Percentiles rank a stretch among this genome's conserved stretches.
These are phyloP conservation scores for Fraxinus cuspidata DNA, from an alignment of 257 asterid genomes.

Conservation along the genomic window DNA sequence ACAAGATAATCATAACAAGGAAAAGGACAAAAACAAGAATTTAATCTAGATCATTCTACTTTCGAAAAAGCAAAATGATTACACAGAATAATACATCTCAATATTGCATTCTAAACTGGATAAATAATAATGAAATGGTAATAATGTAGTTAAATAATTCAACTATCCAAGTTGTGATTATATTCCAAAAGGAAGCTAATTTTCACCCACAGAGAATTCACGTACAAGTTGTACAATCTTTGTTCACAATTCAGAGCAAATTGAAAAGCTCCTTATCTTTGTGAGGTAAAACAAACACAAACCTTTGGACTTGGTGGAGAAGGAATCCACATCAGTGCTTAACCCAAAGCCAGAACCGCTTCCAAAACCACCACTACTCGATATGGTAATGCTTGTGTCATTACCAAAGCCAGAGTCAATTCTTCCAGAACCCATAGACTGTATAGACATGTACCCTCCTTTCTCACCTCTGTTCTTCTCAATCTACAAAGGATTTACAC, in stretches of 20 bases:
- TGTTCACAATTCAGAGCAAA: not conserved
- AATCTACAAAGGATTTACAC: slow-evolving; percentile 41
- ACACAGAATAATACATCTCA: not conserved
- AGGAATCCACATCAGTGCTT: slow-evolving; percentile 65
- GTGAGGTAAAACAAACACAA: slow-evolving; percentile 26
- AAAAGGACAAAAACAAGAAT: not conserved
- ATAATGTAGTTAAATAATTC: not conserved
- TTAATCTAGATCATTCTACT: not conserved
- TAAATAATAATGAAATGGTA: not conserved
- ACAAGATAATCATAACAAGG: not conserved
- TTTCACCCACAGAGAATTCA: not conserved
- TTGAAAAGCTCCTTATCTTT: slow-evolving; percentile 4
- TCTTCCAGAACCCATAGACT: slow-evolving; percentile 82
- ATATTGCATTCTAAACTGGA: not conserved
- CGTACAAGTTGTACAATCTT: not conserved
- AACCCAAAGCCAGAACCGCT: slow-evolving; percentile 63
- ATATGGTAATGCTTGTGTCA: slow-evolving; percentile 42
- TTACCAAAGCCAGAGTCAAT: slow-evolving; percentile 71
- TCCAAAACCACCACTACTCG: slow-evolving; percentile 70
- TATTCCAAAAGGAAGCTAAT: not conserved
- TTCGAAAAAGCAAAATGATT: not conserved
- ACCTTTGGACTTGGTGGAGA: slow-evolving; percentile 75
- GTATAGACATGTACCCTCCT: slow-evolving; percentile 67
- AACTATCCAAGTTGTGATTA: not conserved
- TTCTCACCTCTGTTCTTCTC: slow-evolving; percentile 78